Evolutionary conservation across 805 yeast species (phyloP).

Genomic region (Grigorovia jiainica): DNA sequence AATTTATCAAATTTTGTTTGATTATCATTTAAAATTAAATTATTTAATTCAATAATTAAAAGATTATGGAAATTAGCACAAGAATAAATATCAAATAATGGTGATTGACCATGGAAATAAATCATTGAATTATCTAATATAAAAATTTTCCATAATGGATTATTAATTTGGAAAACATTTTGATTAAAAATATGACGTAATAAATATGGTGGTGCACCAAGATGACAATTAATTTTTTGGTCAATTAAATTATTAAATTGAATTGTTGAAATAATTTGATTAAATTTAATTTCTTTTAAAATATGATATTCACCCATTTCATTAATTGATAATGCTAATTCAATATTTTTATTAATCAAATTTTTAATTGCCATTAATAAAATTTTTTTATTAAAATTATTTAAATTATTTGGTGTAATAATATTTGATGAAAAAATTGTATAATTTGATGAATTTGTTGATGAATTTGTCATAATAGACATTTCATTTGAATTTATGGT

Average conservation of each 20-base stretch:
- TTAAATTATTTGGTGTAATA: background rate
- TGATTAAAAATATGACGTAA: constrained; percentile 22
- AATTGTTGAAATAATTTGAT: constrained; percentile 19
- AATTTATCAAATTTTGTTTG: background rate
- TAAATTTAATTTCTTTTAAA: constrained; percentile 11
- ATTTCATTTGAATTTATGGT: background rate
- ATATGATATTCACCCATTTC: constrained; percentile 17
- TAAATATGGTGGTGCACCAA: constrained; percentile 22
- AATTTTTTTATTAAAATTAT: constrained; percentile 7
- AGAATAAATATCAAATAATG: constrained; percentile 24
- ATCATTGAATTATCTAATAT: constrained; percentile 20
- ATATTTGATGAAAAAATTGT: background rate
- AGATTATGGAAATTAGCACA: constrained; percentile 23
- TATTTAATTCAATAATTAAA: constrained; percentile 14
- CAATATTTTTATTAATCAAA: constrained; percentile 16
- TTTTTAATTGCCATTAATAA: constrained; percentile 15
- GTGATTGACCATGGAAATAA: constrained; percentile 26
- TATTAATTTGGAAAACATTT: constrained; percentile 14
- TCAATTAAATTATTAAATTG: constrained; percentile 19
- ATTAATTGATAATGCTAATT: constrained; percentile 18
- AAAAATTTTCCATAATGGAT: constrained; percentile 22
- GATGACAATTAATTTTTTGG: constrained; percentile 19
- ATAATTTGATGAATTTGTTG: background rate
- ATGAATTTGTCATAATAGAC: background rate
- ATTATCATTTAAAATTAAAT: background rate